phyloP scores from a whole-genome alignment of 208 protist species.

The Trypanosoma mega region DNA sequence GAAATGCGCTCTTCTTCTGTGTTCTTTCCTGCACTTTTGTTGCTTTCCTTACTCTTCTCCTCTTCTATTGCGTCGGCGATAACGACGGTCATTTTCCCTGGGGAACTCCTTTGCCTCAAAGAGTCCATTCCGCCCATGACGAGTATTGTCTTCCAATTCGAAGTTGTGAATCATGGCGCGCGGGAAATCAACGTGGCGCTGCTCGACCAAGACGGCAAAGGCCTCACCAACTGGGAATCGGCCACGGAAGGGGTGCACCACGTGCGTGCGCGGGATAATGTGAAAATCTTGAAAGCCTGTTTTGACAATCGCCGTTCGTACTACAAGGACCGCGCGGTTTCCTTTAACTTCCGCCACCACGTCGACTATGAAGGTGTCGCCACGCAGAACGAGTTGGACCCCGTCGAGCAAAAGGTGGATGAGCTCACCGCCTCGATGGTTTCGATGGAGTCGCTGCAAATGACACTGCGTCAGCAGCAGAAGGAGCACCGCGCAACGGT shows the following conservation, averaged over 20 bases:
- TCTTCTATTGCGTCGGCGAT: slow-evolving; percentile 8
- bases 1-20: not conserved
- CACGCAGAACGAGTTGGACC: slow-evolving; percentile 45
- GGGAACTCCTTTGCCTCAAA: slow-evolving; percentile 28
- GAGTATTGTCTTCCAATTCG: slow-evolving; percentile 41
- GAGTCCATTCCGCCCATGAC: slow-evolving; percentile 33
- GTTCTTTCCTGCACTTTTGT: slow-evolving; percentile 10
- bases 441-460: slow-evolving; percentile 50
- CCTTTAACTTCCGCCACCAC: slow-evolving; percentile 48
- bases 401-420: slow-evolving; percentile 61
- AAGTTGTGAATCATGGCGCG: slow-evolving; percentile 22
- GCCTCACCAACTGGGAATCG: slow-evolving; percentile 29
- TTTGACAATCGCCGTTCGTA: slow-evolving; percentile 56
- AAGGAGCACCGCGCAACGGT: slow-evolving; percentile 67
- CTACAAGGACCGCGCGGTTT: slow-evolving; percentile 37
- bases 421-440: slow-evolving; percentile 32
- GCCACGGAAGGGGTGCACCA: slow-evolving; percentile 33
- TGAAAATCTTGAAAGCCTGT: slow-evolving; percentile 24
- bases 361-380: slow-evolving; percentile 28
- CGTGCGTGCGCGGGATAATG: slow-evolving; percentile 20
- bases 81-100: slow-evolving; percentile 17
- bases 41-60: slow-evolving; percentile 10
- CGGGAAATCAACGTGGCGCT: slow-evolving; percentile 30
- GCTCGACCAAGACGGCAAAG: slow-evolving; percentile 19
- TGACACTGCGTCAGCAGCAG: slow-evolving; percentile 47